Conservation (phyloP, 768 basidiomycete genomes). For the Pholiota microspora region DNA sequence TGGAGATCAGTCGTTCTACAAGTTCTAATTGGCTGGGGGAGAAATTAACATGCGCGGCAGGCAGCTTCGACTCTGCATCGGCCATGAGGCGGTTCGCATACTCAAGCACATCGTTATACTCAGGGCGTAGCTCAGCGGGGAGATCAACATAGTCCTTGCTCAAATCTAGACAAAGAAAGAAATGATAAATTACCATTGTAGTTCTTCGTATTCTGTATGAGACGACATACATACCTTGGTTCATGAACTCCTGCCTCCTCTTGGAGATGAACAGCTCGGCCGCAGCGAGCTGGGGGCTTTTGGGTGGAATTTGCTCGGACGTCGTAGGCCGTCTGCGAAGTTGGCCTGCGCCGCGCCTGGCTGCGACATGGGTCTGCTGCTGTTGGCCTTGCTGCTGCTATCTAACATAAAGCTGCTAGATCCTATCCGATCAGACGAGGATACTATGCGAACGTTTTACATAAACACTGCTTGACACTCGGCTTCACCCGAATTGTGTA, state of each 20-base stretch:
- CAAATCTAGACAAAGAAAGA: slow-evolving; percentile 21
- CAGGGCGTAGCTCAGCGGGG: slow-evolving; percentile 50
- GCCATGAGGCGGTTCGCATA: slow-evolving; percentile 39
- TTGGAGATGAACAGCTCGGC: slow-evolving; percentile 22
- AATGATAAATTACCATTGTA: too few species aligned
- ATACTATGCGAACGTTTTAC: too few species aligned
- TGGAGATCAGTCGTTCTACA: slow-evolving; percentile 49
- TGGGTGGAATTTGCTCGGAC: slow-evolving; percentile 1
- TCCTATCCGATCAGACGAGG: too few species aligned
- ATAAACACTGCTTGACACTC: too few species aligned
- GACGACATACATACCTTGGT: too few species aligned
- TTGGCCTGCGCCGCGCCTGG: neutral
- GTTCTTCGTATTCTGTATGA: too few species aligned
- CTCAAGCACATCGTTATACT: slow-evolving; percentile 52
- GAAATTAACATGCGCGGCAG: slow-evolving; percentile 40
- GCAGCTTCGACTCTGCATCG: slow-evolving; percentile 53
- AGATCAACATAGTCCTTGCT: slow-evolving; percentile 36
- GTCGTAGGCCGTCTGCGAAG: neutral
- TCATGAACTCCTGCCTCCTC: slow-evolving; percentile 31
- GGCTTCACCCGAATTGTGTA: too few species aligned
- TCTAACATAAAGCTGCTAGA: too few species aligned
- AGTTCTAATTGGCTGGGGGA: too few species aligned
- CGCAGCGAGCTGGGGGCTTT: neutral
- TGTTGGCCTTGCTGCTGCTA: too few species aligned
- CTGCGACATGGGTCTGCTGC: slow-evolving; percentile 5